A percentile compares a stretch with the other conserved stretches of the same genome.
Evolutionary conservation across 2,329 filamentous ascomycete genomes (phyloP).

Genomic region (Pseudogymnoascus sp.): DNA sequence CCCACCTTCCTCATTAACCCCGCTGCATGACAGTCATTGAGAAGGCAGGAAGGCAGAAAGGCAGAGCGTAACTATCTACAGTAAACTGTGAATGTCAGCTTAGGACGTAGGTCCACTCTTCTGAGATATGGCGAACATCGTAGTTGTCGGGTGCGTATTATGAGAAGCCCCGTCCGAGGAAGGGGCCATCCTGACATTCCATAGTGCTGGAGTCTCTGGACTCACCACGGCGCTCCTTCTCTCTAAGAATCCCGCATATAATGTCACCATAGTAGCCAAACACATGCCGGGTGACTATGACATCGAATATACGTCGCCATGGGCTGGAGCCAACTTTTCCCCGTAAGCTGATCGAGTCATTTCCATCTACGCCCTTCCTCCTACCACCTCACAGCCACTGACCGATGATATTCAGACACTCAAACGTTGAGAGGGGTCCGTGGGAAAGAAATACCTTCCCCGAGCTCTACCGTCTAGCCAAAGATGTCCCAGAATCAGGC

Average conservation of each 20-base stretch:
- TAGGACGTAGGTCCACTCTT: not conserved
- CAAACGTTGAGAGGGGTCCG: slow-evolving; percentile 25
- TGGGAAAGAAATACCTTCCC: slow-evolving; percentile 62
- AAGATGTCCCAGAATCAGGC: slow-evolving; percentile 66
- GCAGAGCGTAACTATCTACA: not conserved
- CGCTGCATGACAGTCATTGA: not conserved
- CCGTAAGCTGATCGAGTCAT: slow-evolving; percentile 47
- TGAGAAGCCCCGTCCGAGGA: not conserved
- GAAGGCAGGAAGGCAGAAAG: too few species aligned
- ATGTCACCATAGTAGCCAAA: slow-evolving; percentile 69
- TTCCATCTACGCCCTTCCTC: not conserved
- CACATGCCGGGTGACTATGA: slow-evolving; percentile 94
- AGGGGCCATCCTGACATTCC: not conserved
- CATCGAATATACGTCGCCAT: slow-evolving; percentile 82
- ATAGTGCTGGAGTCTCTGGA: slow-evolving; percentile 57
- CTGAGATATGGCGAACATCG: slow-evolving; percentile 26
- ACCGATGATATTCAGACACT: not conserved
- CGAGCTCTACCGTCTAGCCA: slow-evolving; percentile 51
- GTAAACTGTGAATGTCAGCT: not conserved
- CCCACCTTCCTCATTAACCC: not conserved
- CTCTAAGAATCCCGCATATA: slow-evolving; percentile 47
- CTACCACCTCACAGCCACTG: not conserved
- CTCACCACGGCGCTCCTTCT: slow-evolving; percentile 58
- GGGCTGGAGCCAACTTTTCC: slow-evolving; percentile 75
- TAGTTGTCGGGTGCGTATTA: slow-evolving; percentile 31